Percentiles rank a stretch among this genome's conserved stretches.
phyloP scores from a whole-genome alignment of 148 eudicot species.

The Vaccinium corymbosum region DNA sequence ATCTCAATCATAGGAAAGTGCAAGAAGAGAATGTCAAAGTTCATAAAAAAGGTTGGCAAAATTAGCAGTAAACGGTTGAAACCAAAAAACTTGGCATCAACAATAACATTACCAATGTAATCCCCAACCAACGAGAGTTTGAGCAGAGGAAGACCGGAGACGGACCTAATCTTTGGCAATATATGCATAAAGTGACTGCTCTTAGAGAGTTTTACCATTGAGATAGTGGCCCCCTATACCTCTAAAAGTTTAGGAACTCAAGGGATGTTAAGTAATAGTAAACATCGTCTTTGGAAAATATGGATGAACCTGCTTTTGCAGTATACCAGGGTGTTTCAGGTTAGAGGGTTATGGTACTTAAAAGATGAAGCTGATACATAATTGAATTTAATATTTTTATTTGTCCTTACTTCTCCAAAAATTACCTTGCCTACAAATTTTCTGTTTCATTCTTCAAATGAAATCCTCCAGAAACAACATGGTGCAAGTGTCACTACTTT shows the following conservation, averaged over 20 bases:
- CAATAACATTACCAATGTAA: neutral
- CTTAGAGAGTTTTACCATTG: neutral
- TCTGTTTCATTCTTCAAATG: neutral
- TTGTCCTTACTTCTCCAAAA: neutral
- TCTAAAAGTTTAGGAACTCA: neutral
- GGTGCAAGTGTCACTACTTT: neutral
- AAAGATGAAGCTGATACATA: neutral
- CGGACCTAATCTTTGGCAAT: neutral
- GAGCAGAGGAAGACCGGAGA: neutral
- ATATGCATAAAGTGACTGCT: neutral
- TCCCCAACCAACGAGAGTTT: neutral
- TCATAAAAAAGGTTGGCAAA: neutral
- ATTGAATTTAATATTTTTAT: neutral
- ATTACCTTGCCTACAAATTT: neutral
- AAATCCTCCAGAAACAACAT: neutral
- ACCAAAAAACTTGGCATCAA: neutral
- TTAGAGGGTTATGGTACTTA: neutral
- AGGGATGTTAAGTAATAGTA: neutral
- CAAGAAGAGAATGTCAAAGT: neutral
- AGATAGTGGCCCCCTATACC: neutral
- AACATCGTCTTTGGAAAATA: neutral
- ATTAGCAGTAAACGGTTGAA: neutral
- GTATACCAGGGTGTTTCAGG: neutral
- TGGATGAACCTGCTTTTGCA: neutral
- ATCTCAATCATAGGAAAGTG: neutral